These are phyloP conservation scores for Collybia sp. DNA, from an alignment of 768 basidiomycete genomes.

Conservation along the genomic window DNA sequence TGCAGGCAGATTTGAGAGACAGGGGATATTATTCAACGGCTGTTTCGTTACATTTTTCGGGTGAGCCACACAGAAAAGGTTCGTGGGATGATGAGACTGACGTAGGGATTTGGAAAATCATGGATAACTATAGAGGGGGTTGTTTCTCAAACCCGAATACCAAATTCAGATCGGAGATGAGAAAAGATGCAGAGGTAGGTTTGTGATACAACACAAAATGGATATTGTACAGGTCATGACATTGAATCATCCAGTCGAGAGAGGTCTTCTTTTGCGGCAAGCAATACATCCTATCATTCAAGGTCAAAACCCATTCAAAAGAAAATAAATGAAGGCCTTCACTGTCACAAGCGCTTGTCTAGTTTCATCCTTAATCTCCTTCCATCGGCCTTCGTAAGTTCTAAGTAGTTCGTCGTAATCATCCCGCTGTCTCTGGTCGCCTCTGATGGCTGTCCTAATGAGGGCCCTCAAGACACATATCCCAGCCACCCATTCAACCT, in stretches of 20 bases:
- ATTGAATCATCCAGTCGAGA: constrained; percentile 32
- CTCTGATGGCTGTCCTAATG: constrained; percentile 47
- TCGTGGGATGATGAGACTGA: too few species aligned
- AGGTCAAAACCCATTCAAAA: neutral
- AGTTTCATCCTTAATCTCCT: constrained; percentile 66
- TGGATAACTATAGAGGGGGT: too few species aligned
- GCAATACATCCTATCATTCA: constrained; percentile 38
- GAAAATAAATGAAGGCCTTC: constrained; percentile 10
- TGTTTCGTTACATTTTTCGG: too few species aligned
- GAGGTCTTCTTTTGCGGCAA: constrained; percentile 51
- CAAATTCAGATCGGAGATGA: too few species aligned
- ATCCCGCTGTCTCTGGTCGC: constrained; percentile 40
- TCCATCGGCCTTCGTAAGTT: constrained; percentile 63
- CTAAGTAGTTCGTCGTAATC: constrained; percentile 52
- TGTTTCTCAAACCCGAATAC: too few species aligned
- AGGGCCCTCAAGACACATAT: constrained; percentile 54
- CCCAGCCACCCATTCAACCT: constrained; percentile 67
- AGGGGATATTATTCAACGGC: too few species aligned
- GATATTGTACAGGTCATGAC: constrained; percentile 7
- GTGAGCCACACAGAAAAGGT: too few species aligned
- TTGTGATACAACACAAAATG: neutral
- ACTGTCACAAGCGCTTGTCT: constrained; percentile 59
- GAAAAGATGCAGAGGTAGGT: neutral
- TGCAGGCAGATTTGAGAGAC: too few species aligned
- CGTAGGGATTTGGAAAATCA: too few species aligned